phyloP scores from a whole-genome alignment of 2,329 filamentous ascomycete species.

The Aspergillus aculeatinus region DNA sequence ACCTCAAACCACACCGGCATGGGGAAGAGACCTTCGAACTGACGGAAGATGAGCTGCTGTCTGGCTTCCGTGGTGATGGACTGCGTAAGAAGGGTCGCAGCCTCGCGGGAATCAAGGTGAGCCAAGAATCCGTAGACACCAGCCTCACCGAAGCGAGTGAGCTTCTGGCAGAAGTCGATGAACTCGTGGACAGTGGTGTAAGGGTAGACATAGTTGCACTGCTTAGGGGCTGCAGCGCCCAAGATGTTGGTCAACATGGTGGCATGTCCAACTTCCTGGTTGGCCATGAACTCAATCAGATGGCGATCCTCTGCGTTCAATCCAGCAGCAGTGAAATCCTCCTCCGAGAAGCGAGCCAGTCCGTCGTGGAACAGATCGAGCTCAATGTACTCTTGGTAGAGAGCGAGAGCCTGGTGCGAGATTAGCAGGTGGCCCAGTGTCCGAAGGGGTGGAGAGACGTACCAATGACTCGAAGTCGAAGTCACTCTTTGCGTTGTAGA shows the following conservation, averaged over 20 bases:
- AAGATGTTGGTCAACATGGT: constrained; percentile 77
- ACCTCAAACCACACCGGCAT: constrained; percentile 82
- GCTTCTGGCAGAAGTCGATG: constrained; percentile 79
- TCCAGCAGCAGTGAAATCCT: constrained; percentile 68
- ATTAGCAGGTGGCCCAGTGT: constrained; percentile 3
- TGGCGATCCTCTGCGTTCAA: constrained; percentile 67
- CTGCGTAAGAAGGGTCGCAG: constrained; percentile 70
- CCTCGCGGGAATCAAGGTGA: constrained; percentile 73
- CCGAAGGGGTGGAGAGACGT: constrained; percentile 13
- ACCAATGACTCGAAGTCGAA: constrained; percentile 77
- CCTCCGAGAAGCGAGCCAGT: constrained; percentile 64
- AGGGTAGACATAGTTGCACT: constrained; percentile 82
- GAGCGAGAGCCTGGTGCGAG: constrained; percentile 54
- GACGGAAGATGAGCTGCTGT: constrained; percentile 81
- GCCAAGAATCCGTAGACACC: constrained; percentile 79
- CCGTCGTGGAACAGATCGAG: constrained; percentile 79
- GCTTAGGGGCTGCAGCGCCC: constrained; percentile 65
- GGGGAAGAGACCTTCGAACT: constrained; percentile 75
- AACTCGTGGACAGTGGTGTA: constrained; percentile 72
- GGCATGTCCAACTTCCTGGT: constrained; percentile 76
- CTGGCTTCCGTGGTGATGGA: constrained; percentile 76
- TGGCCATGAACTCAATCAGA: constrained; percentile 72
- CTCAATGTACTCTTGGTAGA: constrained; percentile 85
- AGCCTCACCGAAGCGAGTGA: constrained; percentile 78
- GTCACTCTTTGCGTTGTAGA: constrained; percentile 76